Conservation (phyloP, 257 asterid genomes). For the Solanum medicagineum region DNA sequence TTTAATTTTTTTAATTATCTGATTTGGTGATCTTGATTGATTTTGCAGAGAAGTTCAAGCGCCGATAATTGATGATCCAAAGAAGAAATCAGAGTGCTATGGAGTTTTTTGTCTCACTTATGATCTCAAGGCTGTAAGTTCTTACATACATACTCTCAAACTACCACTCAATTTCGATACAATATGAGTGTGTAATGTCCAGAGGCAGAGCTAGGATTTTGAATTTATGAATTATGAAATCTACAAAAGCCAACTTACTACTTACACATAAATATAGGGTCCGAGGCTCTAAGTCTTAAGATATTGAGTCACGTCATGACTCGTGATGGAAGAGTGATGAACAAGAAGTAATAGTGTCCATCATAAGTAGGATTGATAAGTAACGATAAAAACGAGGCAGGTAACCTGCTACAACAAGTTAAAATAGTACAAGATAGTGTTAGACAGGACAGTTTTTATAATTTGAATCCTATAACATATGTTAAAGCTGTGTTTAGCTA, state of each 20-base stretch:
- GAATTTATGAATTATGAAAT: background rate
- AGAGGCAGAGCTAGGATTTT: background rate
- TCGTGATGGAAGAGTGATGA: background rate
- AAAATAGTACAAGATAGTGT: background rate
- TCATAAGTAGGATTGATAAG: background rate
- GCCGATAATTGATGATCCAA: slow-evolving; percentile 46
- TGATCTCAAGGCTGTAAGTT: slow-evolving; percentile 90
- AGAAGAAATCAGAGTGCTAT: slow-evolving; percentile 76
- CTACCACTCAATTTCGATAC: background rate
- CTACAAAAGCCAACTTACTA: background rate
- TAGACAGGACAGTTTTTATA: background rate
- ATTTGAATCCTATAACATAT: background rate
- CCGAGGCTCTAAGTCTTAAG: background rate
- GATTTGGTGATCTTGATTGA: background rate
- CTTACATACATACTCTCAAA: background rate
- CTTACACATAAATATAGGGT: background rate
- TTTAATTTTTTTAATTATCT: background rate
- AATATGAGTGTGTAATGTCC: background rate
- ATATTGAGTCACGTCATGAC: background rate
- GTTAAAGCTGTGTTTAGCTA: background rate
- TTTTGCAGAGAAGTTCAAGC: slow-evolving; percentile 61
- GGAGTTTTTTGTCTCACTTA: slow-evolving; percentile 96
- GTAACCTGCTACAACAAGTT: background rate
- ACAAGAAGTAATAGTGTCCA: background rate
- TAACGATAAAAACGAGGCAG: background rate